Conservation (phyloP, 2,329 filamentous ascomycete genomes). For the Pseudogymnoascus sp. region DNA sequence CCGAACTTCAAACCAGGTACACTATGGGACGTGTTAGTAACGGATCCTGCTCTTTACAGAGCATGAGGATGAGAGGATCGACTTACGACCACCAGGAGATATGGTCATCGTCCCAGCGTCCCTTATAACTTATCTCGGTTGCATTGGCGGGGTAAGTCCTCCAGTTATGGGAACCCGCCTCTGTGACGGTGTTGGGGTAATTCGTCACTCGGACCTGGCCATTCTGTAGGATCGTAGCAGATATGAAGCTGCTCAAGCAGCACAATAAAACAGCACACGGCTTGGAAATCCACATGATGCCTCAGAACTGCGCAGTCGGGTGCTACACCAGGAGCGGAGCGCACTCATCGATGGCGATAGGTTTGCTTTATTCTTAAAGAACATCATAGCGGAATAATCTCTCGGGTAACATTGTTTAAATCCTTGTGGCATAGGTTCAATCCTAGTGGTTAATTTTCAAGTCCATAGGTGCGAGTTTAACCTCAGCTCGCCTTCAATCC, state of each 20-base stretch:
- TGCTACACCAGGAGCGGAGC: not conserved
- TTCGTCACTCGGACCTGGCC: conserved; percentile 33
- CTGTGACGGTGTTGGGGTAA: conserved; percentile 34
- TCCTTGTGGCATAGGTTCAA: too few species aligned
- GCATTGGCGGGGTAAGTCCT: conserved; percentile 43
- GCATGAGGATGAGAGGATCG: not conserved
- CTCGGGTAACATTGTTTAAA: not conserved
- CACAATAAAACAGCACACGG: not conserved
- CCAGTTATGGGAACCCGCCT: conserved; percentile 32
- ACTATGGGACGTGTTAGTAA: not conserved
- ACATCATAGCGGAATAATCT: not conserved
- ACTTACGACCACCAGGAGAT: conserved; percentile 53
- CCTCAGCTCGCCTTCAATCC: too few species aligned
- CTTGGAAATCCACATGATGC: not conserved
- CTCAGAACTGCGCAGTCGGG: not conserved
- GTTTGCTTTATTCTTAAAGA: not conserved
- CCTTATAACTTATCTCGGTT: conserved; percentile 51
- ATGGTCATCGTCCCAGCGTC: conserved; percentile 52
- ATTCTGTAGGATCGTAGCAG: conserved; percentile 24
- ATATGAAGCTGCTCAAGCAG: conserved; percentile 8
- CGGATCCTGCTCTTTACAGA: not conserved
- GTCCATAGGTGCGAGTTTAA: too few species aligned
- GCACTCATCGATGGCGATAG: not conserved
- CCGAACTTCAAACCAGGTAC: conserved; percentile 22
- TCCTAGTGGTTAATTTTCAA: too few species aligned